Evolutionary conservation across 2,329 filamentous ascomycete genomes (phyloP), one percentile per base, ranked within the genome.

Genomic region (Aspergillus unguis): DNA sequence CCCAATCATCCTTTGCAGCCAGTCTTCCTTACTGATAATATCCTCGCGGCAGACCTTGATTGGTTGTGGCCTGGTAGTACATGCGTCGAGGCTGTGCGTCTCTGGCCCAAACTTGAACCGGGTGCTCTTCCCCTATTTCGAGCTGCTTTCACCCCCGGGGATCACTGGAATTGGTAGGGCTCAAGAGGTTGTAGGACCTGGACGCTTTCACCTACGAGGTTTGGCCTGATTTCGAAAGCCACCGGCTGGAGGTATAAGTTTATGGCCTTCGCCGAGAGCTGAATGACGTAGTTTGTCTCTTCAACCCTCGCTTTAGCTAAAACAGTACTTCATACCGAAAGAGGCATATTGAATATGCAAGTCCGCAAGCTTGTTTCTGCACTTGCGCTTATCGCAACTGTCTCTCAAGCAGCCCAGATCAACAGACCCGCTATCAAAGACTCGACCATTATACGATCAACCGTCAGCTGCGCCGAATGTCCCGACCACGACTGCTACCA

Each of bases 391-490:
- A 28, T 54, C 27, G 29, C 36, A 11, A 17, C 47, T 6, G 23
- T 32, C 33, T 43, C 46, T 35, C 51, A 40, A 31, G 45, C 46
- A 33, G 28, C 36, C 4, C 26, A 41, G 5, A 32, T 53, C 27
- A 43, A 44, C 44, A 46, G 35, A 6, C 51, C 56, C 1, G 49
- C 56, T 6, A 48, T 48, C 40, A 58, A 57, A 40, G 56, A 58
- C 47, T 48, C 56, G 2, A 58, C 56, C 17, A 57, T 58, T 40
- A 5, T 54, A 2, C 56, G 51, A 5, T 56, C 56, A 0, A 57
- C 46, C 3, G 46, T 51, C 6, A 49, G 45, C 43, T 58, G 56
- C 23, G 9, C 38, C n/a, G 29, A n/a, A 10, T 58, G 56, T 8
- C 56, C 56, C 2, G 48, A 49, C 2, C 23, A 33, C 10, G 48